Base-by-base conservation (phyloP, 106 monocot genomes). In the Dendrobium huoshanense region DNA sequence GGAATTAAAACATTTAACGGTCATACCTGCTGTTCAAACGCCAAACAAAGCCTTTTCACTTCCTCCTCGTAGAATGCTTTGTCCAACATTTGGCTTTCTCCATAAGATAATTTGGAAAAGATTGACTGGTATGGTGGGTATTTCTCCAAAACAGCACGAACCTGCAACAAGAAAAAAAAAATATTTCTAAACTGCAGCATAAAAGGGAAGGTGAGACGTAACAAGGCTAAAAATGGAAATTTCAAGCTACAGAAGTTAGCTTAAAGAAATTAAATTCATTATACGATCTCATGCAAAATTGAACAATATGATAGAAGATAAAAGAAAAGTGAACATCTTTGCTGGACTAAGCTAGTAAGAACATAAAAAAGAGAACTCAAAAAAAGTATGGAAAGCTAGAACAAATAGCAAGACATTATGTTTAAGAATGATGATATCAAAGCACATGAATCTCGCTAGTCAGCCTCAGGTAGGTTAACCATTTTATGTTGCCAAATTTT, bases 51-150 rank as follows among this genome's bases (percentile, higher is more conserved):
- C 85, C 98, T 90, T 75, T 93, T 92, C 65, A 99, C 98, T 81
- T 99, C 98, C 80, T 99, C 98, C 79, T 93, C 98, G 68, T 99
- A 99, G 79, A 99, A 99, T 33, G 98, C 95, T 77, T 99, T 95
- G 88, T 99, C 95, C 64, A 99, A 81, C 92, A 99, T 86, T 77
- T 99, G 98, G 79, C 83, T 95, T 87, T 99, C 98, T 41, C 95
- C 95, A 85, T 99, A 99, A 9, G 95, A 95, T 77, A 99, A 73
- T 81, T 86, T 95, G 9, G 91, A 78, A 84, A 95, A 99, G 9
- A 99, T 93, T 61, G 95, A 78, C 64, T 99, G 98, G 70, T 95
- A 99, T 27, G 91, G 89, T 2, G 98, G 98, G 70, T 99, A 99
- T 83, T 99, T 99, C 83, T 99, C 98, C 92, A 99, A 82, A 49